Percentiles rank a stretch among this genome's conserved stretches.
Evolutionary conservation across 768 basidiomycete species (phyloP).

Genomic region (Trametes sanguinea): DNA sequence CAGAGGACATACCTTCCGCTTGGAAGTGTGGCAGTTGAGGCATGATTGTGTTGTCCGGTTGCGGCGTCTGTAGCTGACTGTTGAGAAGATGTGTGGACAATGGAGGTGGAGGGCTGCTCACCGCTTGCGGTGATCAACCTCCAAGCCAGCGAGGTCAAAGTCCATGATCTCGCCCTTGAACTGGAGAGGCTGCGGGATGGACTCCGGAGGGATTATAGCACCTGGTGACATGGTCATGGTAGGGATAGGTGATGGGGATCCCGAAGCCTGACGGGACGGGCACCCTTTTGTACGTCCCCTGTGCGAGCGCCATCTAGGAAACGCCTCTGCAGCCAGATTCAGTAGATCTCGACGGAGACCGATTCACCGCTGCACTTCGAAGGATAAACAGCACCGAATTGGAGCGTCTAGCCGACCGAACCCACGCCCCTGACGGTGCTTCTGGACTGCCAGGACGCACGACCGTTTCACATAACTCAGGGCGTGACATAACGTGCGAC

Average conservation of each 20-base stretch:
- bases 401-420: conserved; percentile 11
- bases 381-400: conserved; percentile 25
- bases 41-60: conserved; percentile 91
- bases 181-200: conserved; percentile 43
- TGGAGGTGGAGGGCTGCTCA: conserved; percentile 16
- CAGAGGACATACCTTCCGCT: conserved; percentile 69
- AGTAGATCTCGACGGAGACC: conserved; percentile 21
- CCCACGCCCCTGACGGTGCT: conserved; percentile 24
- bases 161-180: conserved; percentile 80
- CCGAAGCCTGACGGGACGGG: conserved; percentile 21
- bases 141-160: conserved; percentile 48
- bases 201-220: conserved; percentile 22
- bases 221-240: conserved; percentile 26
- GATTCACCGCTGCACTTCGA: conserved; percentile 17
- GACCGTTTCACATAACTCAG: conserved; percentile 16
- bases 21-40: conserved; percentile 90
- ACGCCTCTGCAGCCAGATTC: conserved; percentile 21
- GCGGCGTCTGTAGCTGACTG: conserved; percentile 72
- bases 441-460: conserved; percentile 25
- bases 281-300: conserved; percentile 22
- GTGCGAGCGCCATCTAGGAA: conserved; percentile 21
- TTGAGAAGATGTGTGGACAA: conserved; percentile 36
- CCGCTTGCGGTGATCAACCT: conserved; percentile 36
- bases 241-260: conserved; percentile 18
- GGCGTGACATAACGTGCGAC: conserved; percentile 27